Percentiles rank a stretch among this genome's conserved stretches.
Evolutionary conservation across 140 eudicot species (phyloP).

Genomic region (Flaveria floridana): DNA sequence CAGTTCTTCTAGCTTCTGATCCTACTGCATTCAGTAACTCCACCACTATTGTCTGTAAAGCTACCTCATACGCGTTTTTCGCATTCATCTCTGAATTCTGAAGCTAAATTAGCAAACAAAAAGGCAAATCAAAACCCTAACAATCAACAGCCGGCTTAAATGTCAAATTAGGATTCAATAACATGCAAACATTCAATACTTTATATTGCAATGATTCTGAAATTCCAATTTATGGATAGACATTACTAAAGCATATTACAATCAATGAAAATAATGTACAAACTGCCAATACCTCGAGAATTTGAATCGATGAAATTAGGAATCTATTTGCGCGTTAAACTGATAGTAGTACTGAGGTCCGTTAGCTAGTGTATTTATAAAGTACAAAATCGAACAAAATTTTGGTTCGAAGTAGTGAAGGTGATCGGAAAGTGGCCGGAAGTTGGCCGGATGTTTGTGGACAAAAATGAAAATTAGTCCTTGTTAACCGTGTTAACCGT

Average conservation of each 20-base stretch:
- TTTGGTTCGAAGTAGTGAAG: neutral
- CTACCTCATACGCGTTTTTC: conserved; percentile 1
- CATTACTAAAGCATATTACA: neutral
- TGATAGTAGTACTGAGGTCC: neutral
- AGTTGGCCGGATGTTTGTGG: neutral
- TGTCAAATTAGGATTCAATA: neutral
- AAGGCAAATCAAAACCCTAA: neutral
- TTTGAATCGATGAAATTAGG: neutral
- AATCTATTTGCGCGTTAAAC: neutral
- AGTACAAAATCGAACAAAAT: neutral
- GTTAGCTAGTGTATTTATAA: neutral
- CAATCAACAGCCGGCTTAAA: neutral
- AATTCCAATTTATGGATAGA: neutral
- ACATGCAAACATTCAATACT: neutral
- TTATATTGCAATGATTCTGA: neutral
- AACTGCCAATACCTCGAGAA: neutral
- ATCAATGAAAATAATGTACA: neutral
- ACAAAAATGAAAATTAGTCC: too few species aligned
- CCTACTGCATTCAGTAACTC: conserved; percentile 23
- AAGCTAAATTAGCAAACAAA: neutral
- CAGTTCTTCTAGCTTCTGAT: conserved; percentile 5
- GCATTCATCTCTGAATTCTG: conserved; percentile 26
- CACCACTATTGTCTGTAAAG: conserved; percentile 8
- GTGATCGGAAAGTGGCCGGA: neutral
- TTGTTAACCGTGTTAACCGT: too few species aligned